Base-by-base conservation (phyloP, 345 rosid species). In the Physaria fendleri region DNA sequence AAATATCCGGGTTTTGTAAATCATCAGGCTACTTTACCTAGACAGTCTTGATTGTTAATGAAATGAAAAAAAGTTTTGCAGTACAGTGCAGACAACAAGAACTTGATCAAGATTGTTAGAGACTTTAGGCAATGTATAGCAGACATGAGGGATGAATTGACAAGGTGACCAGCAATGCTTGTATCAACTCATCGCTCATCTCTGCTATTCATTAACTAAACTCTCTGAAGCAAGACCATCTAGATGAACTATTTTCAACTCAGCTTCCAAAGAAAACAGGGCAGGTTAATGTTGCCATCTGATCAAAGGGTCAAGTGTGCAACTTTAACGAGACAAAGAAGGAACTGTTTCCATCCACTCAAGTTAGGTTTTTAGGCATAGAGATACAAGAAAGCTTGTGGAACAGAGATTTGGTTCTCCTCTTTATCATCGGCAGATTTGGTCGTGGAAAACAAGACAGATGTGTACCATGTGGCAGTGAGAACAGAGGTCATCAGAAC, bases 351-450 rank as follows among this genome's bases (percentile, higher is more conserved):
- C 65, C 74, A n/a, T 81, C 88, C 1, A 59, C 77, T 21, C 74
- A 64, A 1, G 56, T 83, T 14, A 65, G 62, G 30, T 90, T 90
- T 55, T 44, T 64, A 77, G 11, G 84, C 82, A 24, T 91, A 85
- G 69, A 85, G 75, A 65, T 83, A 85, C 63, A 79, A 73, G 43
- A 94, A 79, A 43, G 76, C 85, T 27, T 69, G 79, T 66, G 89
- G 94, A 56, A 79, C 83, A 3, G 97, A 94, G 65, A 81, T 87
- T 6, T 74, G 82, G 51, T 77, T 83, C 29, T 79, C 91, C 0
- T 57, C 65, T 72, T 75, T 85, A 4, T 78, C 83, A 44, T 87
- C 85, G 56, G 34, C 30, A n/a, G 83, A 78, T 65, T 69, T 82
- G 54, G 57, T 69, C 27, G 64, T 56, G 68, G 73, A 68, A 5